Evolutionary conservation across 176 grass and related monocot species (phyloP).

Genomic region (Oryza meridionalis): DNA sequence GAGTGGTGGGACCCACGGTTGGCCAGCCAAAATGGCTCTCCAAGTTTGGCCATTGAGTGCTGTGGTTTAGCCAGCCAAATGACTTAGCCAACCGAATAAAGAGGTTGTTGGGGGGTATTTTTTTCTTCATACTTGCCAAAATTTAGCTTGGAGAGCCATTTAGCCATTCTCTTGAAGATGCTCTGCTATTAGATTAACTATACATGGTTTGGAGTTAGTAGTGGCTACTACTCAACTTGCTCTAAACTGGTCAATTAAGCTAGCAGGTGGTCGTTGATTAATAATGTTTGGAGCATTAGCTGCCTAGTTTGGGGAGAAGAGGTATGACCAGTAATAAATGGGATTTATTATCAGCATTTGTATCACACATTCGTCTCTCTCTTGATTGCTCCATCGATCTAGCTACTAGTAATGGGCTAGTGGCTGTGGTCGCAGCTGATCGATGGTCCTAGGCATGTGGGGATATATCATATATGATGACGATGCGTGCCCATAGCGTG

Average conservation of each 20-base stretch:
- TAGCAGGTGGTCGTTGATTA: not conserved
- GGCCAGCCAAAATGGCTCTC: too few species aligned
- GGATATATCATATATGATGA: not conserved
- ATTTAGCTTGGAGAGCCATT: too few species aligned
- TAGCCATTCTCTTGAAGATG: too few species aligned
- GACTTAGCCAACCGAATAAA: too few species aligned
- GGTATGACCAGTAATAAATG: not conserved
- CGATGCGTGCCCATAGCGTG: not conserved
- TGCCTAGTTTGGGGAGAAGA: not conserved
- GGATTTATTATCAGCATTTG: constrained; percentile 1
- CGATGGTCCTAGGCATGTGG: not conserved
- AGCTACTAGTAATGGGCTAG: not conserved
- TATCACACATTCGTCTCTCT: not conserved
- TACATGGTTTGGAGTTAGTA: too few species aligned
- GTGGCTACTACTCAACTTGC: too few species aligned
- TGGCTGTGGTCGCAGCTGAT: not conserved
- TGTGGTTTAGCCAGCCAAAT: too few species aligned
- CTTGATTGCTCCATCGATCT: not conserved
- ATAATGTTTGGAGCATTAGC: not conserved
- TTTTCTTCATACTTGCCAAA: too few species aligned
- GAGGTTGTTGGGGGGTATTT: too few species aligned
- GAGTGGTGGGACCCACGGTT: too few species aligned
- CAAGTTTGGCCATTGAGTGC: too few species aligned
- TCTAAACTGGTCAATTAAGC: not conserved
- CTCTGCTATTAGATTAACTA: too few species aligned